Conservation (phyloP, 2,329 filamentous ascomycete species). For the Cercospora zeae-maydis region DNA sequence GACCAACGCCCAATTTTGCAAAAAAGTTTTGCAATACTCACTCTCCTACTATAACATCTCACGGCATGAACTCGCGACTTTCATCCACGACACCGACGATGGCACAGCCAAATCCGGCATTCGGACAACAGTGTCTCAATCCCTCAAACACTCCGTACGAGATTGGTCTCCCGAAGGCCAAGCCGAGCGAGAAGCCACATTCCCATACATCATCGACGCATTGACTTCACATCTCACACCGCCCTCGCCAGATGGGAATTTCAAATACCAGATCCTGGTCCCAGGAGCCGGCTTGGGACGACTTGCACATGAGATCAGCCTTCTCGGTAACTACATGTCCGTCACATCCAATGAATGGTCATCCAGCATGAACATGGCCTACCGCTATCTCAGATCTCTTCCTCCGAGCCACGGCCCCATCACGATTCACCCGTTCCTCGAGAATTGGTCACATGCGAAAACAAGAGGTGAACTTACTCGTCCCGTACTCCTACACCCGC, state of each 20-base stretch:
- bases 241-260: not conserved
- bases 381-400: conserved; percentile 65
- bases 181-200: conserved; percentile 69
- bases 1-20: conserved; percentile 72
- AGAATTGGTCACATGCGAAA: conserved; percentile 70
- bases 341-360: conserved; percentile 87
- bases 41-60: conserved; percentile 21
- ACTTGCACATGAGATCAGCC: conserved; percentile 75
- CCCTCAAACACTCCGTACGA: conserved; percentile 83
- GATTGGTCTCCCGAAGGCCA: conserved; percentile 81
- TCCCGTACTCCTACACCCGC: conserved; percentile 16
- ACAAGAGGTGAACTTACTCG: conserved; percentile 33
- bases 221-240: conserved; percentile 33
- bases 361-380: conserved; percentile 84
- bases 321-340: conserved; percentile 59
- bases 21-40: conserved; percentile 65
- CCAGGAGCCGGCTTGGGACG: conserved; percentile 83
- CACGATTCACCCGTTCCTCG: conserved; percentile 70
- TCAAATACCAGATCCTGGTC: conserved; percentile 62
- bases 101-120: conserved; percentile 53
- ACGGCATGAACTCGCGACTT: conserved; percentile 15
- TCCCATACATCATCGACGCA: conserved; percentile 56
- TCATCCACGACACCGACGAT: conserved; percentile 36
- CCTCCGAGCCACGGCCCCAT: conserved; percentile 57
- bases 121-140: conserved; percentile 55